These are phyloP conservation scores for Exidia glandulosa DNA, from an alignment of 768 basidiomycete species.

Conservation along the genomic window DNA sequence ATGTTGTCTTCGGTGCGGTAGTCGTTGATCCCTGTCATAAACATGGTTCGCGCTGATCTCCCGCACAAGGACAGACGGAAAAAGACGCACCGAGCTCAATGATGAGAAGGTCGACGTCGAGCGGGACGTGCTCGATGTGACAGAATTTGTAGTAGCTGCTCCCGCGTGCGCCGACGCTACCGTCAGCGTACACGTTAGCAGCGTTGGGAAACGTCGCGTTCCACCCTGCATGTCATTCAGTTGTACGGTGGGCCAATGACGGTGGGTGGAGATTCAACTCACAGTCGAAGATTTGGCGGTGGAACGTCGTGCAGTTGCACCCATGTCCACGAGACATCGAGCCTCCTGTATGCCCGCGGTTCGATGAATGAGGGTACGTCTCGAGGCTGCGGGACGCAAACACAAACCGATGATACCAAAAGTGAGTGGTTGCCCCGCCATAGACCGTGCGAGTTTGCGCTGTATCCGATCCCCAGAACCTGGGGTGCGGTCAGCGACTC, in stretches of 20 bases:
- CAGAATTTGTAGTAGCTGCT: slow-evolving; percentile 4
- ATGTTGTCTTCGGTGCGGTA: background rate
- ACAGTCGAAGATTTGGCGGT: slow-evolving; percentile 4
- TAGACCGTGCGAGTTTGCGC: background rate
- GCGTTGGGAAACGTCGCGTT: slow-evolving; percentile 2
- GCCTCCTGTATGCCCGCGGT: background rate
- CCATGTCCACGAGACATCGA: slow-evolving; percentile 1
- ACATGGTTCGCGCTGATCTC: background rate
- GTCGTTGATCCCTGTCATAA: background rate
- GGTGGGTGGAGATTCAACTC: background rate
- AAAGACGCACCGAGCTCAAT: background rate
- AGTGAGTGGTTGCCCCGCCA: background rate
- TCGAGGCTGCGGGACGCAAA: background rate
- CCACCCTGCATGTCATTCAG: background rate
- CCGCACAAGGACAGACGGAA: background rate
- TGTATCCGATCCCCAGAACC: slow-evolving; percentile 1
- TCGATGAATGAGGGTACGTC: background rate
- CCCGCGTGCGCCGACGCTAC: slow-evolving; percentile 2
- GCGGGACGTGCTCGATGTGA: slow-evolving; percentile 1
- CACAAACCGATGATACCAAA: slow-evolving; percentile 4
- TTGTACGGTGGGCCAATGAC: background rate
- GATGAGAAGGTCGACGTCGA: slow-evolving; percentile 1
- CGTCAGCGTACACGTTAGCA: background rate
- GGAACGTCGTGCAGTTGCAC: slow-evolving; percentile 1
- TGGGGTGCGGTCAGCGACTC: too few species aligned